Evolutionary conservation across 805 yeast genomes (phyloP).

Genomic region (Crinitomyces ghanaensis): DNA sequence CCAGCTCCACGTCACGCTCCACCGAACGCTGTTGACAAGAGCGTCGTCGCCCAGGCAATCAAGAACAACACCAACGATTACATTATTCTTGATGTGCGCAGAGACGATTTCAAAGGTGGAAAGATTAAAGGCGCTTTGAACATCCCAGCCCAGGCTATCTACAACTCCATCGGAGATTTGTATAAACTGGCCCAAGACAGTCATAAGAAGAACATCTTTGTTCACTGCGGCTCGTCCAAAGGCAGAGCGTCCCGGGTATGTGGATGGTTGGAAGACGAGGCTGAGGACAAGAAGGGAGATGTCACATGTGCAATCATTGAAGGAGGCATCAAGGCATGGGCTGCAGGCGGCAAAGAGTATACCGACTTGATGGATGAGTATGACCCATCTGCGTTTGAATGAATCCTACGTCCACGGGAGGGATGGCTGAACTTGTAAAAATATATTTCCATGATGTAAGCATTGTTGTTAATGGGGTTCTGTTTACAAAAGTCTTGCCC

Average conservation of each 20-base stretch:
- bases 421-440: no score
- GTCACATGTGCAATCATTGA: conserved; percentile 11
- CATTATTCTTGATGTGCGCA: conserved; percentile 6
- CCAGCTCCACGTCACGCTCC: background rate
- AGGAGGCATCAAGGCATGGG: conserved; percentile 17
- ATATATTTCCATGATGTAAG: no score
- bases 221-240: conserved; percentile 16
- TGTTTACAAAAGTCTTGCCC: no score
- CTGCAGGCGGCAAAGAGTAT: conserved; percentile 15
- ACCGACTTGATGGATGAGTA: conserved; percentile 15
- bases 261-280: conserved; percentile 15
- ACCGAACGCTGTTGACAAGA: background rate
- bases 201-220: conserved; percentile 13
- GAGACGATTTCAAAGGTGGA: conserved; percentile 18
- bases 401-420: no score
- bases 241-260: conserved; percentile 16
- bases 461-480: no score
- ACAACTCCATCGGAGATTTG: conserved; percentile 11
- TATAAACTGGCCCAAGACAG: conserved; percentile 14
- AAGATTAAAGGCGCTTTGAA: conserved; percentile 17
- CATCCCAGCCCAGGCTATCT: conserved; percentile 15
- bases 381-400: no score
- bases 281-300: conserved; percentile 8
- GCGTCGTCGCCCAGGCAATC: background rate
- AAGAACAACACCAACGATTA: background rate